phyloP scores from a whole-genome alignment of 768 basidiomycete species.

The Kwoniella sp. region DNA sequence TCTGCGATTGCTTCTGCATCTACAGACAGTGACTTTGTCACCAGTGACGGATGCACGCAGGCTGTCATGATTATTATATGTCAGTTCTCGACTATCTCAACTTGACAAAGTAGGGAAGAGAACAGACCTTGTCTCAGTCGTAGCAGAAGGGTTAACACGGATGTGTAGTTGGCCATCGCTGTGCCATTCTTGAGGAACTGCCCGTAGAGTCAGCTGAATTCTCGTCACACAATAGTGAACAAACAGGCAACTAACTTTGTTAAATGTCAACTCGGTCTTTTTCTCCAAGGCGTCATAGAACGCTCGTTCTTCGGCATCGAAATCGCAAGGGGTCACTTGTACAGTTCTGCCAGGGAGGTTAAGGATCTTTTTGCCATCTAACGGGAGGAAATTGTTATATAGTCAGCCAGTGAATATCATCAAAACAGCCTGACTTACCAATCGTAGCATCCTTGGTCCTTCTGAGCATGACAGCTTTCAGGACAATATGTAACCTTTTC shows the following conservation, averaged over 20 bases:
- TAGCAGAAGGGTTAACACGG: constrained; percentile 59
- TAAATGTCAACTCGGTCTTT: constrained; percentile 62
- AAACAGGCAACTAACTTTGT: constrained; percentile 58
- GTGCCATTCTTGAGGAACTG: constrained; percentile 52
- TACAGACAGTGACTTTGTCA: constrained; percentile 65
- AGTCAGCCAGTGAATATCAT: constrained; percentile 56
- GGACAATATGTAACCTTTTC: constrained; percentile 81
- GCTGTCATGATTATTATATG: constrained; percentile 59
- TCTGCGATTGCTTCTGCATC: constrained; percentile 79
- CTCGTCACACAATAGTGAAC: background rate
- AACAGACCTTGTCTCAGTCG: constrained; percentile 82
- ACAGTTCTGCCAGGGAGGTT: constrained; percentile 75
- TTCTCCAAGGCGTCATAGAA: constrained; percentile 77
- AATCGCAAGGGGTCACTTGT: constrained; percentile 71
- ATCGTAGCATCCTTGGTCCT: constrained; percentile 66
- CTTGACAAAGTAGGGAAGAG: too few species aligned
- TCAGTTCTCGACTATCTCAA: too few species aligned
- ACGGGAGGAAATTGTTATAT: constrained; percentile 46
- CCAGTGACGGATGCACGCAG: constrained; percentile 83
- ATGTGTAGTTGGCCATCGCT: constrained; percentile 56
- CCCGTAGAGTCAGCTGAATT: background rate
- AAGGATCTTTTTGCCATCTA: constrained; percentile 79
- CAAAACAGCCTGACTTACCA: constrained; percentile 29
- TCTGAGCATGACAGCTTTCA: constrained; percentile 85
- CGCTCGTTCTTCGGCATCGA: constrained; percentile 71